Conservation (phyloP, 2,329 filamentous ascomycete species). For the Pyrenochaeta sp. region DNA sequence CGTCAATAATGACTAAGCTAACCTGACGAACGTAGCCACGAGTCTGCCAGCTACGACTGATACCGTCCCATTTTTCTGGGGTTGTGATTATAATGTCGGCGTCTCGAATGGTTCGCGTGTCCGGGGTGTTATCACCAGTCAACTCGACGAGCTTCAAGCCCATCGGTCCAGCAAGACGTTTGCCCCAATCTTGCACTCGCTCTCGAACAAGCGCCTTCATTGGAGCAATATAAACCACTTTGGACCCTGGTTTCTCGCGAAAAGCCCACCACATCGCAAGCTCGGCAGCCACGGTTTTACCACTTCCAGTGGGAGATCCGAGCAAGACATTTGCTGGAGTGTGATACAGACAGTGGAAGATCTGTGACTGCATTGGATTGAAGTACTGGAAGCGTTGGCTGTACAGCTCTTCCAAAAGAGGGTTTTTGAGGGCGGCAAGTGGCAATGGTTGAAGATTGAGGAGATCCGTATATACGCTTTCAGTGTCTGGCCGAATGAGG, state of each 20-base stretch:
- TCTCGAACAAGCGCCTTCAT: conserved; percentile 99
- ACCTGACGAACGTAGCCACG: conserved; percentile 95
- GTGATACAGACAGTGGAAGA: conserved; percentile 96
- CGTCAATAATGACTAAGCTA: conserved; percentile 95
- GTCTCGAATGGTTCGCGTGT: conserved; percentile 92
- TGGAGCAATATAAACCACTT: conserved; percentile 98
- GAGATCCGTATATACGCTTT: conserved; percentile 95
- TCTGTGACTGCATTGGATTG: conserved; percentile 99
- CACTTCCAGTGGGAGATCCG: conserved; percentile 94
- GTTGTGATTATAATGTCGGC: conserved; percentile 98
- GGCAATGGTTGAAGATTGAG: conserved; percentile 90
- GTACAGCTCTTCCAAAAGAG: conserved; percentile 86
- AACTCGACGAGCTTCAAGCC: conserved; percentile 92
- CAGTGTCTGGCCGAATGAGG: conserved; percentile 93
- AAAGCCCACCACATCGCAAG: conserved; percentile 99
- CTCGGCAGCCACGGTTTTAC: conserved; percentile 95
- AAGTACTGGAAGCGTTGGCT: conserved; percentile 90
- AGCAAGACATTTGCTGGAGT: conserved; percentile 90
- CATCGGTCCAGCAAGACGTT: conserved; percentile 79
- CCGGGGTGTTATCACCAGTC: conserved; percentile 97
- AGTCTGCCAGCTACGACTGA: conserved; percentile 97
- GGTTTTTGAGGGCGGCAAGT: conserved; percentile 85
- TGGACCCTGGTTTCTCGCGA: conserved; percentile 89
- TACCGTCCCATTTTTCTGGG: conserved; percentile 99
- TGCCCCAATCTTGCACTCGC: conserved; percentile 93